Conservation (phyloP, 1,139 yeast species). For the Saccharomycopsis hybrid region DNA sequence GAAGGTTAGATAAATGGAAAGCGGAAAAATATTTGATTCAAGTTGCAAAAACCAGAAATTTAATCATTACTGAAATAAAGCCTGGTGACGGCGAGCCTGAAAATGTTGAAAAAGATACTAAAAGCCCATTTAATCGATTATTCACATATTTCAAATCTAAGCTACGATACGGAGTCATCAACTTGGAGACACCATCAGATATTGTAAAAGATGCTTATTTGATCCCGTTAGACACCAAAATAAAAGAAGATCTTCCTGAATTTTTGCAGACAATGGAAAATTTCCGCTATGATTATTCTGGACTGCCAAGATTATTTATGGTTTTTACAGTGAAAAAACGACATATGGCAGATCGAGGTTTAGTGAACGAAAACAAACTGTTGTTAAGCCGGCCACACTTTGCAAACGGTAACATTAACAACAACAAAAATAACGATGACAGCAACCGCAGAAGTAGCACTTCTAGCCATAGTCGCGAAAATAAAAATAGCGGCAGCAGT, state of each 20-base stretch:
- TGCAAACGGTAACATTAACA: not conserved
- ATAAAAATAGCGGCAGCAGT: too few relatives aligned
- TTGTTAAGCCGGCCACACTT: not conserved
- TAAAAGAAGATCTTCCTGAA: conserved; percentile 4
- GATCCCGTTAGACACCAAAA: conserved; percentile 7
- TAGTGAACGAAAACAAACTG: not conserved
- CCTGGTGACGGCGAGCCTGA: not conserved
- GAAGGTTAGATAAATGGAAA: conserved; percentile 8
- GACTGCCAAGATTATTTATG: not conserved
- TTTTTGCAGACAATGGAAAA: conserved; percentile 2
- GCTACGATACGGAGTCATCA: conserved; percentile 10
- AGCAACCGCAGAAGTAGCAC: not conserved
- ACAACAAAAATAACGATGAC: not conserved
- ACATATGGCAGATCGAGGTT: not conserved
- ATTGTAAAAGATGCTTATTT: conserved; percentile 14
- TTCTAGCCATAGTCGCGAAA: not conserved
- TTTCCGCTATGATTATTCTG: conserved; percentile 4
- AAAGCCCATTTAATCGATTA: not conserved
- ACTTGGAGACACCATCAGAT: not conserved
- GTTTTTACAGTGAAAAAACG: conserved; percentile 13
- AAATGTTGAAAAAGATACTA: too few relatives aligned
- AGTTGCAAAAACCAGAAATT: conserved; percentile 2
- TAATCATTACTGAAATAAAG: conserved; percentile 4
- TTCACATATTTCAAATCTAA: conserved; percentile 10
- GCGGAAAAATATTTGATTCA: conserved; percentile 12